Conservation (phyloP, 1,284 basidiomycete species). For the Microbotryum saponariae region DNA sequence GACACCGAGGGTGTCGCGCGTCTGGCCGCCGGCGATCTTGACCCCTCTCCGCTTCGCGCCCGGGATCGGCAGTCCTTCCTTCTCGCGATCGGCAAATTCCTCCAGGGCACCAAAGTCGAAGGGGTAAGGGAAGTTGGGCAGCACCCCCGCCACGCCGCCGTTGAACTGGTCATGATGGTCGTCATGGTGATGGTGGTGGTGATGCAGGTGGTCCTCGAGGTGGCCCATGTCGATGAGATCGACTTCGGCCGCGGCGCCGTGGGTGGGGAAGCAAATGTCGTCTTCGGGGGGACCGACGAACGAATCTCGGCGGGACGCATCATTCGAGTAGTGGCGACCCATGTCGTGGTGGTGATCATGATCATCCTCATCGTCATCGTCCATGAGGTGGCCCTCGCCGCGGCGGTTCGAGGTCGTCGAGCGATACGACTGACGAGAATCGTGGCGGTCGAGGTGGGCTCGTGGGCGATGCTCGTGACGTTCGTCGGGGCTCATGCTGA, state of each 20-base stretch:
- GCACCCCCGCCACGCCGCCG: constrained; percentile 33
- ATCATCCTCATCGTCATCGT: not conserved
- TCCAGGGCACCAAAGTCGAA: constrained; percentile 79
- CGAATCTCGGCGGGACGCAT: constrained; percentile 22
- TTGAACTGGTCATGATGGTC: constrained; percentile 1
- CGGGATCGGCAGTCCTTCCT: constrained; percentile 43
- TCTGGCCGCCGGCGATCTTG: not conserved
- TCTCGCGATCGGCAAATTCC: constrained; percentile 67
- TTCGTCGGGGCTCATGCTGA: constrained; percentile 12
- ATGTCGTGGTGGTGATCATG: not conserved
- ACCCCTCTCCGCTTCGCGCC: constrained; percentile 37
- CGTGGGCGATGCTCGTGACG: constrained; percentile 9
- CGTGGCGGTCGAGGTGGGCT: constrained; percentile 24
- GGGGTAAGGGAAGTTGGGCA: constrained; percentile 36
- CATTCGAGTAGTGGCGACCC: constrained; percentile 6
- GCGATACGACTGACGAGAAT: constrained; percentile 15
- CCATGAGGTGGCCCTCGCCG: not conserved
- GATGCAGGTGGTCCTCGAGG: not conserved
- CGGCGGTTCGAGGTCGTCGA: constrained; percentile 4
- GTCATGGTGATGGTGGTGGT: constrained; percentile 14
- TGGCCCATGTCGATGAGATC: constrained; percentile 21
- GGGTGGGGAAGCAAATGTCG: constrained; percentile 32
- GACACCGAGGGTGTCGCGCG: constrained; percentile 1
- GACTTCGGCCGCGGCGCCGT: constrained; percentile 27
- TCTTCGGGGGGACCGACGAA: constrained; percentile 28